Evolutionary conservation across 2,329 filamentous ascomycete species (phyloP), one percentile per base, ranked within the genome.

Genomic region (Aureobasidium sp.): DNA sequence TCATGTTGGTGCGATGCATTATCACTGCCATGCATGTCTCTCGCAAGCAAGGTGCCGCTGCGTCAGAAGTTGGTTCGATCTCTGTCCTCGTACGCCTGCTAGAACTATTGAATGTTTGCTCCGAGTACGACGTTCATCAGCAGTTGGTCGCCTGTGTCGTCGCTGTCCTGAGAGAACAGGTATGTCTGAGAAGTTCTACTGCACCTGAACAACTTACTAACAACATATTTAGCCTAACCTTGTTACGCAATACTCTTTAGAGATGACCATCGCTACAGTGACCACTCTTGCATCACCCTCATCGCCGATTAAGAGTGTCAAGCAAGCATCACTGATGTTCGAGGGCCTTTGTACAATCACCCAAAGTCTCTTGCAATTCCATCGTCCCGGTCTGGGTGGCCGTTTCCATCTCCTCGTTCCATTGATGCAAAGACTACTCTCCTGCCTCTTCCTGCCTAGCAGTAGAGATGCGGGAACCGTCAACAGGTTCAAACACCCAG

Each of bases 341-440:
- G 74, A 76, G 5, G 79, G 81, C 45, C 72, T 85, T 11, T 85
- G 82, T 69, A 73, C 78, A 39, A 74, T 84, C 11, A 73, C 81
- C 61, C 79, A 79, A 9, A 71, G 78, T 0, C 70, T 86, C 8
- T 71, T 87, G 8, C 75, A 79, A n/a, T 76, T 85, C 14, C 80
- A 86, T 67, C 80, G 84, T 24, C 74, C 79, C 17, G 81, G 82
- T 45, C 74, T 87, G 11, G 80, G 81, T 39, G 83, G 83, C 8
- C 82, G 85, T 27, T 82, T 82, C 71, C 83, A 87, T 67, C 74
- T 87, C 12, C 72, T 87, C 17, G 71, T 85, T 6, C 76, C 78
- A 0, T 73, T 81, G 14, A 76, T 87, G 62, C 81, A 85, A 66
- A 72, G 72, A 14, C 76, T 87, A 1, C 71, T 86, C 1, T 75